Percentiles rank a stretch among this genome's conserved stretches.
These are phyloP conservation scores for Geranium rotundifolium DNA, from an alignment of 345 rosid genomes.

Conservation along the genomic window DNA sequence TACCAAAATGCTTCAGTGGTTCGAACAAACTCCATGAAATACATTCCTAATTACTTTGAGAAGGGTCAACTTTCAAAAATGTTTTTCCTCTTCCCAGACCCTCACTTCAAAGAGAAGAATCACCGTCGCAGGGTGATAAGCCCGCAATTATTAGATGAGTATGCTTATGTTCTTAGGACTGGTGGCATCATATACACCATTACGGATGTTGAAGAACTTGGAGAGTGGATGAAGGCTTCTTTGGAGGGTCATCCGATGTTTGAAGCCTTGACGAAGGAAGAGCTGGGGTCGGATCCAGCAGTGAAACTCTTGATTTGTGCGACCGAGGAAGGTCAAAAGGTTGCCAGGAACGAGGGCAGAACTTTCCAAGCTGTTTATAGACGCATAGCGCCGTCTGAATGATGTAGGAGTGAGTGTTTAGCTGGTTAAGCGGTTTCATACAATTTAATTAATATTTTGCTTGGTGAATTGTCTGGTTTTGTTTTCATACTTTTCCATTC, in stretches of 20 bases:
- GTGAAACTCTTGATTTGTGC: conserved; percentile 29
- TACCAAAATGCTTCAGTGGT: conserved; percentile 35
- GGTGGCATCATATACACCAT: conserved; percentile 40
- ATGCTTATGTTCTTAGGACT: conserved; percentile 27
- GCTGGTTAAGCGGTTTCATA: neutral
- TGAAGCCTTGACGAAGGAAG: conserved; percentile 22
- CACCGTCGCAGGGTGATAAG: conserved; percentile 40
- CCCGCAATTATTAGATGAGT: conserved; percentile 35
- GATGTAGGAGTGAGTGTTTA: neutral
- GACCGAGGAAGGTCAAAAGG: conserved; percentile 46
- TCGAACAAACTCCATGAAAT: conserved; percentile 42
- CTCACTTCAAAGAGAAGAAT: conserved; percentile 46
- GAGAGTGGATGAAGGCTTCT: conserved; percentile 39
- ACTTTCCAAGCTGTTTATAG: conserved; percentile 32
- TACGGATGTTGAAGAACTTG: conserved; percentile 44
- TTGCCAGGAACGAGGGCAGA: conserved; percentile 40
- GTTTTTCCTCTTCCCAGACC: conserved; percentile 41
- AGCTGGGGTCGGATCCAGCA: conserved; percentile 30
- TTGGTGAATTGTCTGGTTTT: too few relatives aligned
- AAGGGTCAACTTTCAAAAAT: conserved; percentile 37
- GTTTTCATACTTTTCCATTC: too few relatives aligned
- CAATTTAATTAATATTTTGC: neutral
- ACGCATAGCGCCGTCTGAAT: conserved; percentile 18
- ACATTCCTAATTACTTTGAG: conserved; percentile 37
- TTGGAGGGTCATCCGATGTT: conserved; percentile 41